Evolutionary conservation across 2,329 filamentous ascomycete species (phyloP).

Genomic region (Alternaria metachromatica): DNA sequence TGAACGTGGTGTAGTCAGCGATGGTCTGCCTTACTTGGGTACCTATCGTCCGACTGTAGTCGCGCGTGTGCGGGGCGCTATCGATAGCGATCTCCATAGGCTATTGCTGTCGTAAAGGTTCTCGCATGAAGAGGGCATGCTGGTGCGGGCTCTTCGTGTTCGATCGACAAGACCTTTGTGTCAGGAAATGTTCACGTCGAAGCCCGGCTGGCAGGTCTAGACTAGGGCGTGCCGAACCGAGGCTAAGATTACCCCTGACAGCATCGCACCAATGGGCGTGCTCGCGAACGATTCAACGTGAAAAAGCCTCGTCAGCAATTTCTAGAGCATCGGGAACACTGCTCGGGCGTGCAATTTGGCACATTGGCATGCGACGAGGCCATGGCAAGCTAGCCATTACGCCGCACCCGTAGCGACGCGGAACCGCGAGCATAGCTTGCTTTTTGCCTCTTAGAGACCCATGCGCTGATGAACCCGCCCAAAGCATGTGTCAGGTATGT

Average conservation of each 20-base stretch:
- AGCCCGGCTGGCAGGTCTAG: conserved; percentile 16
- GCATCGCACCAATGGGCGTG: conserved; percentile 17
- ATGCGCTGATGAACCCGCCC: background rate
- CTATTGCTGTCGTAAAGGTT: background rate
- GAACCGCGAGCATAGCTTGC: background rate
- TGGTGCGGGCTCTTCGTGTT: conserved; percentile 10
- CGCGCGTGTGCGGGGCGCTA: conserved; percentile 3
- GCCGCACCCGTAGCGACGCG: background rate
- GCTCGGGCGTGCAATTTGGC: conserved; percentile 1
- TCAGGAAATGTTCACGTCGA: conserved; percentile 23
- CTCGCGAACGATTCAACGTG: conserved; percentile 9
- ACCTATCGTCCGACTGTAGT: background rate
- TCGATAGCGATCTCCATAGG: background rate
- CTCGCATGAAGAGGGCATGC: background rate
- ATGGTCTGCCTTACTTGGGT: background rate
- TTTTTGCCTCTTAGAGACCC: background rate
- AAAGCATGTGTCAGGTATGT: background rate
- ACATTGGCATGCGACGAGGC: conserved; percentile 5
- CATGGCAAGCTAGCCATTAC: conserved; percentile 3
- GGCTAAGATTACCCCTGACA: conserved; percentile 20
- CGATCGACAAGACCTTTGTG: conserved; percentile 17
- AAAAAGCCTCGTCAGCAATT: conserved; percentile 26
- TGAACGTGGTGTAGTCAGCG: conserved; percentile 10
- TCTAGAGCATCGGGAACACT: conserved; percentile 12
- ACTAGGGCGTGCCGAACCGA: conserved; percentile 37